Base-by-base conservation (phyloP, 2,329 filamentous ascomycete genomes). In the Diaporthe australafricana region DNA sequence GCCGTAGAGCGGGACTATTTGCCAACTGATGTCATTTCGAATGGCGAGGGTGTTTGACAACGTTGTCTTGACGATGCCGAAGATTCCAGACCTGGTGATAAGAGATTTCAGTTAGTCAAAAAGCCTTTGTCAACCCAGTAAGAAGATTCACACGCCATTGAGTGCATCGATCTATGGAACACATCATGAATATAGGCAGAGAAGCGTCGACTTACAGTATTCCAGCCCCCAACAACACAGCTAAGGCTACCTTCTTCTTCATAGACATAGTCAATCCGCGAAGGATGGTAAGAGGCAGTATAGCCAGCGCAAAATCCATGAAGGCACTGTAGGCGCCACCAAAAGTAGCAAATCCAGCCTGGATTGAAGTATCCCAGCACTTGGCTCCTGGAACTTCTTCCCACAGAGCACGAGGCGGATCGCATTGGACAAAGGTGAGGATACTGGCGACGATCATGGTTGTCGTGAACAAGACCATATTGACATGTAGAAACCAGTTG, bases 311-410 rank as follows among this genome's bases (percentile, higher is more conserved):
- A 9, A 65, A 65, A 35, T 65, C 60, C 45, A 65, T 35, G 17
- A 65, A 65, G 14, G 60, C 60, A 65, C 60, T 65, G 60, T 48
- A 48, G 9, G 42, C 42, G 11, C 60, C 60, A 30, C 60, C 60
- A 8, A 65, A 48, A 3, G 60, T 65, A 35, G 60, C 60, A n/a
- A 32, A 48, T 0, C 60, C 60, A 16, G 60, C 60, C 60, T 65
- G 60, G 9, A 65, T n/a, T 12, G 60, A 65, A 22, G 60, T 25
- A 16, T 65, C 60, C 60, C 40, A 65, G 42, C 60, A 65, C 25
- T 32, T 48, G 3, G 60, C 60, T 5, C 60, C 60, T 3, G 60
- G 60, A 3, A 65, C 60, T 8, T 27, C 16, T 12, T 65, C 60
- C 60, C 60, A 65, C 20, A 65, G 27, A 2, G 60, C 60, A 14